Base-by-base conservation (phyloP, 768 basidiomycete genomes). In the Arthromyces matolae region DNA sequence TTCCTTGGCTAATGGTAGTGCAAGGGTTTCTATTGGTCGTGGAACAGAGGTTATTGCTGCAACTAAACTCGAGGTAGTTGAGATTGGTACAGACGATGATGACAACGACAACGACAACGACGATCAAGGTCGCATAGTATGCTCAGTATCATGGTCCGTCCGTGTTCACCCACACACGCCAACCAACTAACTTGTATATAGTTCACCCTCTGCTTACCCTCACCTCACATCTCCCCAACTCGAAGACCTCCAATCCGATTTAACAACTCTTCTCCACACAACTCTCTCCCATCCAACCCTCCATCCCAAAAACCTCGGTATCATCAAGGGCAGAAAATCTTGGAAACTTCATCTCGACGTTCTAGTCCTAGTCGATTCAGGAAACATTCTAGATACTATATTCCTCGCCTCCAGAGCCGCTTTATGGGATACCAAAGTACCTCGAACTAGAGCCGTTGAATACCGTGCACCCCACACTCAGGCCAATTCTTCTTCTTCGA, bases 1-100 rank as follows among this genome's bases (percentile, higher is more conserved):
- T 13, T 87, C 89, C 5, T 76, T 90, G 5, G 86, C 91, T 16
- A 92, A 93, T 50, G 92, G 92, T 5, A 92, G 89, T 52, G 89
- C 89, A 5, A 77, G 79, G 19, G 69, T 92, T 7, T 79, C 71
- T 53, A 77, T 93, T n/a, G 91, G 89, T 1, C 71, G 72, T 53
- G 83, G 85, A 0, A 93, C 92, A 0, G 89, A 92, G 55, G 72
- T 92, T 3, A 65, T 92, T 20, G 89, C 86, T 1, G 89, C 88
- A 0, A 73, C 80, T 2, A 89, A 89, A 57, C 74, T 93, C 0
- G 91, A 93, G 57, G 87, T 93, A 0, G 86, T 86, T 58, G 71
- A 71, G 37, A 62, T 83, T 8, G 71, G 69, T 16, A 65, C 61
- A 8, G 65, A 62, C 14, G 71, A 66, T 1, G 50, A 54, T n/a